A percentile compares a stretch with the other conserved stretches of the same genome.
phyloP scores from a whole-genome alignment of 768 basidiomycete species.

The Leccinum disarticulatum region DNA sequence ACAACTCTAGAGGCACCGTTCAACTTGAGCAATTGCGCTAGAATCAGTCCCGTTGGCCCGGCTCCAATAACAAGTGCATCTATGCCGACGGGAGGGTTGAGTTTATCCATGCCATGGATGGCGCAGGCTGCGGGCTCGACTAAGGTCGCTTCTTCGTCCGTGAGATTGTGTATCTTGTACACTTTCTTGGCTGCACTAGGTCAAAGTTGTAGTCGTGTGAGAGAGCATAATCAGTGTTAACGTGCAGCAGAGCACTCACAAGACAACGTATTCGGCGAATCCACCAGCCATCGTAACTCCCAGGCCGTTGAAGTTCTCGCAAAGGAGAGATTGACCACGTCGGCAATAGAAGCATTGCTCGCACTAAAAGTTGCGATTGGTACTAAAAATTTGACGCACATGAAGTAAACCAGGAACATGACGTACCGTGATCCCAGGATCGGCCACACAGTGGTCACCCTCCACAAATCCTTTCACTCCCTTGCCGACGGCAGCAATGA shows the following conservation, averaged over 20 bases:
- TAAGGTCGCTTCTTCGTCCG: conserved; percentile 80
- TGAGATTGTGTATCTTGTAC: conserved; percentile 81
- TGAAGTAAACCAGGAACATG: conserved; percentile 5
- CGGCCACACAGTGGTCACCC: conserved; percentile 82
- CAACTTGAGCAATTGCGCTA: conserved; percentile 80
- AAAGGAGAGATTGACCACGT: conserved; percentile 71
- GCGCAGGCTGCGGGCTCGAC: conserved; percentile 88
- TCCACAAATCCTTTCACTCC: conserved; percentile 68
- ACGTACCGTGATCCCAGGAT: conserved; percentile 66
- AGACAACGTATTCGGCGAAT: conserved; percentile 83
- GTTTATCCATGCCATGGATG: conserved; percentile 84
- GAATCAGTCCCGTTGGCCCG: conserved; percentile 82
- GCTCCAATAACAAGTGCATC: conserved; percentile 82
- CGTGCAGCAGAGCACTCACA: conserved; percentile 45
- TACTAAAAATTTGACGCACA: neutral
- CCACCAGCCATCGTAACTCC: conserved; percentile 80
- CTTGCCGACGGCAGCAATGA: conserved; percentile 68
- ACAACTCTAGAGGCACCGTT: conserved; percentile 80
- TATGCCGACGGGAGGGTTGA: conserved; percentile 72
- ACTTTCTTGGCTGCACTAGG: conserved; percentile 64
- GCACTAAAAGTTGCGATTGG: conserved; percentile 46
- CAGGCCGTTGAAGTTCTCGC: conserved; percentile 76
- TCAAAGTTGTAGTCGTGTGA: neutral
- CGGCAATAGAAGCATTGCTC: conserved; percentile 84
- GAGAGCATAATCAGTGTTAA: neutral